phyloP scores from a whole-genome alignment of 1,139 yeast genomes.

The Ogataea hybrid region DNA sequence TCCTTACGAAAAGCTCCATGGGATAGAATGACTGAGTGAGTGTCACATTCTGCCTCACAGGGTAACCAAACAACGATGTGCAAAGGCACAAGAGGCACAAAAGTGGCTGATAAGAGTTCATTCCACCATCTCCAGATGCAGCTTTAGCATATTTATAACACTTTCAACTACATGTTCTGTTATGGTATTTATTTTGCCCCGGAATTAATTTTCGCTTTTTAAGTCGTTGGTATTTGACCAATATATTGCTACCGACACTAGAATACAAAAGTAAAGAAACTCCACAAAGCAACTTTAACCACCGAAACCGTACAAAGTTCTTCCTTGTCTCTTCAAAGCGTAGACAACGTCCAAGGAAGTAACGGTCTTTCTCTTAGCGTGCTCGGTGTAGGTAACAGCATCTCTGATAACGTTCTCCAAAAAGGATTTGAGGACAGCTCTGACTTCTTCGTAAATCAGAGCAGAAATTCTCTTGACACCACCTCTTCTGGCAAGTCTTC shows the following conservation, averaged over 20 bases:
- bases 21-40: constrained; percentile 1
- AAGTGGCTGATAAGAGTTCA: neutral
- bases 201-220: constrained; percentile 8
- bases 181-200: neutral
- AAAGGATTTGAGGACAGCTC: constrained; percentile 95
- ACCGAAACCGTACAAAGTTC: constrained; percentile 99
- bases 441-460: constrained; percentile 97
- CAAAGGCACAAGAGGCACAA: neutral
- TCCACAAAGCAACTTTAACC: constrained; percentile 52
- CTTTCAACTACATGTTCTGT: neutral
- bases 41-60: neutral
- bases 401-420: constrained; percentile 97
- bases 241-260: constrained; percentile 19
- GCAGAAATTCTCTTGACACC: constrained; percentile 99
- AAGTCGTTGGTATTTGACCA: constrained; percentile 7
- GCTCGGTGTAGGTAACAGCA: constrained; percentile 99
- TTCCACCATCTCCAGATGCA: too few relatives aligned
- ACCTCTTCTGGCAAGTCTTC: constrained; percentile 99
- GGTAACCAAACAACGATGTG: neutral
- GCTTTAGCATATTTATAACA: too few relatives aligned
- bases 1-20: constrained; percentile 7
- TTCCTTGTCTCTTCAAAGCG: constrained; percentile 99
- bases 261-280: constrained; percentile 15
- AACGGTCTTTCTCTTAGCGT: constrained; percentile 99
- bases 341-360: constrained; percentile 98